These are phyloP conservation scores for Ensete glaucum DNA, from an alignment of 176 grass and related monocot species.

Conservation along the genomic window DNA sequence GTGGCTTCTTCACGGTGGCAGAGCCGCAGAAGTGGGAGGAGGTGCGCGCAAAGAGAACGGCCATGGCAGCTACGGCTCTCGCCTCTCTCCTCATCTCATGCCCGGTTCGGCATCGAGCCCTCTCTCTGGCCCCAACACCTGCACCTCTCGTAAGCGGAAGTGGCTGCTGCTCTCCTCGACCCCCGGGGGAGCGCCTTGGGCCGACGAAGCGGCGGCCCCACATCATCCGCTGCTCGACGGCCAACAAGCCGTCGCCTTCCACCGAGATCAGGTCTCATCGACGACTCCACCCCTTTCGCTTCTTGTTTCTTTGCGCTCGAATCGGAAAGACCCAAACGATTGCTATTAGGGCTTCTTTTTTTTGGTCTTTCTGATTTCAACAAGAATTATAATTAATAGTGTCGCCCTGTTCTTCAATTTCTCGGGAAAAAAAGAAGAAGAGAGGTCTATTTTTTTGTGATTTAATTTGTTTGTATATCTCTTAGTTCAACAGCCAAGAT, in stretches of 20 bases:
- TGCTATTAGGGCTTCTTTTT: not conserved
- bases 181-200: constrained; percentile 2
- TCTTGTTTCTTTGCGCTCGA: not conserved
- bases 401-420: too few species aligned
- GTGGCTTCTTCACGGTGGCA: not conserved
- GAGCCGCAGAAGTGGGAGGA: not conserved
- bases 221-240: constrained; percentile 37
- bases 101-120: not conserved
- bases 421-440: too few species aligned
- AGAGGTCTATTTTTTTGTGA: too few species aligned
- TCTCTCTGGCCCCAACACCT: not conserved
- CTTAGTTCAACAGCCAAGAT: constrained; percentile 69
- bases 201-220: not conserved
- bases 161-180: not conserved
- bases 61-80: constrained; percentile 6
- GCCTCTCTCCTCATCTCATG: not conserved
- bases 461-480: not conserved
- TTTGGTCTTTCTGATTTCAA: too few species aligned
- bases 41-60: not conserved
- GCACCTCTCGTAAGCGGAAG: not conserved
- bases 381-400: too few species aligned
- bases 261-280: constrained; percentile 63
- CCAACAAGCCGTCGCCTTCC: constrained; percentile 46
- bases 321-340: not conserved
- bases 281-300: not conserved